Percentiles rank a stretch among this genome's conserved stretches.
phyloP scores from a whole-genome alignment of 2,329 filamentous ascomycete species.

The Arthrobotrys megalospora region DNA sequence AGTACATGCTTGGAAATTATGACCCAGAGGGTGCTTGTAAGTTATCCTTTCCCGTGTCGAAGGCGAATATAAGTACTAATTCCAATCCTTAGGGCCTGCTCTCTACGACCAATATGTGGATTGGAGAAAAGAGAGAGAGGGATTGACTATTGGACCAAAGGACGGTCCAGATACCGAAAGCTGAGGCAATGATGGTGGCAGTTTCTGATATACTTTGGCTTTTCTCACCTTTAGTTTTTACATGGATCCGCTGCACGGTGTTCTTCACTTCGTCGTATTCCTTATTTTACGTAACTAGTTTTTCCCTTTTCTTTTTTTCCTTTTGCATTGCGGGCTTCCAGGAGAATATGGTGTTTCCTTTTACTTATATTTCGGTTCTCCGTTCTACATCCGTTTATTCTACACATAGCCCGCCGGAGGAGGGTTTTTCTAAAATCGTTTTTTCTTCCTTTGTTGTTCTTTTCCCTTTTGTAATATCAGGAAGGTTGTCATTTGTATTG shows the following conservation, averaged over 20 bases:
- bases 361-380: not conserved
- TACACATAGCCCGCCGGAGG: not conserved
- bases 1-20: slow-evolving; percentile 62
- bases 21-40: slow-evolving; percentile 64
- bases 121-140: slow-evolving; percentile 62
- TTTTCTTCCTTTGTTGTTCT: not conserved
- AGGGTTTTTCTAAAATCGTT: not conserved
- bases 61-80: slow-evolving; percentile 16
- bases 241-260: not conserved
- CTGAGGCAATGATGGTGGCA: not conserved
- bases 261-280: not conserved
- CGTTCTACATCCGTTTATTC: not conserved
- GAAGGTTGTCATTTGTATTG: not conserved
- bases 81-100: slow-evolving; percentile 62
- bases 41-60: slow-evolving; percentile 28
- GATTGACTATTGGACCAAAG: slow-evolving; percentile 34
- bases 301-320: slow-evolving; percentile 13
- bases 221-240: not conserved
- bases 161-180: slow-evolving; percentile 55
- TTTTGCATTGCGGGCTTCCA: slow-evolving; percentile 35
- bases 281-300: not conserved
- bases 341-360: slow-evolving; percentile 40
- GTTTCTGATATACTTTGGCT: not conserved
- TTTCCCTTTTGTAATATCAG: not conserved
- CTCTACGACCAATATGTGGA: slow-evolving; percentile 64